Conservation (phyloP, 2,329 filamentous ascomycete genomes). For the Sclerotiophoma versabilis region DNA sequence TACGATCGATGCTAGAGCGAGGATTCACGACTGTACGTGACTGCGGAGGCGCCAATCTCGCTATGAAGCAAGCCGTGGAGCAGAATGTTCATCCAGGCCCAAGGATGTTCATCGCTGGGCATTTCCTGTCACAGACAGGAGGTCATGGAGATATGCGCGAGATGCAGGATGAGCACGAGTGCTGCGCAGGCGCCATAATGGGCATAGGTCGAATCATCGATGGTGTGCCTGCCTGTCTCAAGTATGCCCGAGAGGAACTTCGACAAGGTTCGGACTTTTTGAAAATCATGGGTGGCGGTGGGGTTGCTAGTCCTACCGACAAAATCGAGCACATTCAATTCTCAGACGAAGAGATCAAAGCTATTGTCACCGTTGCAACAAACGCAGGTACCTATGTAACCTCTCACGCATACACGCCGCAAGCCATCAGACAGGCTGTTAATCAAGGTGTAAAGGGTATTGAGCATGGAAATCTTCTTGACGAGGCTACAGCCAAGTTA, state of each 20-base stretch:
- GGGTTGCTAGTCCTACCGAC: slow-evolving; percentile 65
- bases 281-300: slow-evolving; percentile 68
- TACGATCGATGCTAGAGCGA: slow-evolving; percentile 26
- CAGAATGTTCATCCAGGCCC: slow-evolving; percentile 64
- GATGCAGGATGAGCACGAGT: slow-evolving; percentile 3
- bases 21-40: slow-evolving; percentile 67
- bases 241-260: slow-evolving; percentile 58
- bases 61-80: slow-evolving; percentile 63
- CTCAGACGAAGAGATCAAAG: slow-evolving; percentile 62
- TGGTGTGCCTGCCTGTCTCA: slow-evolving; percentile 7
- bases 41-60: slow-evolving; percentile 63
- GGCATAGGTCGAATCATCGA: slow-evolving; percentile 6
- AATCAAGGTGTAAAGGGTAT: slow-evolving; percentile 63
- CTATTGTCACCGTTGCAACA: slow-evolving; percentile 60
- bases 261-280: slow-evolving; percentile 66
- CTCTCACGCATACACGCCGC: slow-evolving; percentile 49
- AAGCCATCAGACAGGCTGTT: slow-evolving; percentile 62
- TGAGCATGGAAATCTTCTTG: slow-evolving; percentile 68
- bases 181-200: slow-evolving; percentile 5
- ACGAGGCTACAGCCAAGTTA: slow-evolving; percentile 60
- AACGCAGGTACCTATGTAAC: slow-evolving; percentile 62
- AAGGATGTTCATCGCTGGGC: slow-evolving; percentile 8
- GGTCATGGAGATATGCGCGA: slow-evolving; percentile 63
- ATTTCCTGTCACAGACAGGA: slow-evolving; percentile 57
- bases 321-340: slow-evolving; percentile 63